Conservation (phyloP, 163 green algal genomes). For the Chlorella variabilis region DNA sequence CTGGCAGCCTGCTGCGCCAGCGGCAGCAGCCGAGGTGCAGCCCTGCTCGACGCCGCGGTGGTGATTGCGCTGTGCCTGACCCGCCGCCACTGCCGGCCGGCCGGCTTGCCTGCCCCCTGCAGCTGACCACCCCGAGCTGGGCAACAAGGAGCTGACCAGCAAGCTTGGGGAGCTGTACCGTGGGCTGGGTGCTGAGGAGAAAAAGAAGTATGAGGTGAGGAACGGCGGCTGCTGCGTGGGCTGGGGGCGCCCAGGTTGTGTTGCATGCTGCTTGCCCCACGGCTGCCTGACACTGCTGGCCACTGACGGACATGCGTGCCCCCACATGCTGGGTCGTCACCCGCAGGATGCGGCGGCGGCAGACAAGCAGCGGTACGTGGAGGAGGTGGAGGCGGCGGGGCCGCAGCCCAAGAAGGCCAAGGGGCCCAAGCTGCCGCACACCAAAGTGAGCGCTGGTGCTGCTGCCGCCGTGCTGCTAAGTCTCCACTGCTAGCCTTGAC, state of each 20-base stretch:
- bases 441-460: background rate
- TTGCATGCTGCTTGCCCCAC: background rate
- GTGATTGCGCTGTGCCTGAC: background rate
- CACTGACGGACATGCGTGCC: too few relatives aligned
- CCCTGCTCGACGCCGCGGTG: too few relatives aligned
- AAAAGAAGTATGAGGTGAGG: conserved; percentile 43
- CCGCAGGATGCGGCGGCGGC: conserved; percentile 28
- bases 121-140: conserved; percentile 42
- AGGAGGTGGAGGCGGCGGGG: conserved; percentile 25
- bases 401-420: conserved; percentile 33
- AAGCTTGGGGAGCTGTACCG: conserved; percentile 47
- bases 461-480: background rate
- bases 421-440: background rate
- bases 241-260: too few relatives aligned
- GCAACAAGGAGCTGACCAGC: conserved; percentile 34
- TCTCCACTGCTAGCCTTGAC: background rate
- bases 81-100: background rate
- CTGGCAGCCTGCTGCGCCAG: background rate
- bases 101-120: background rate
- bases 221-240: too few relatives aligned
- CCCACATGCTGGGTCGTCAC: too few relatives aligned
- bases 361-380: conserved; percentile 49
- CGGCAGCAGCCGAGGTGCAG: too few relatives aligned
- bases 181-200: conserved; percentile 42
- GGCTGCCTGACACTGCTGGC: background rate